Percentiles rank a stretch among this genome's conserved stretches.
These are phyloP conservation scores for Secale cereale DNA, from an alignment of 176 grass and related monocot genomes.

Conservation along the genomic window DNA sequence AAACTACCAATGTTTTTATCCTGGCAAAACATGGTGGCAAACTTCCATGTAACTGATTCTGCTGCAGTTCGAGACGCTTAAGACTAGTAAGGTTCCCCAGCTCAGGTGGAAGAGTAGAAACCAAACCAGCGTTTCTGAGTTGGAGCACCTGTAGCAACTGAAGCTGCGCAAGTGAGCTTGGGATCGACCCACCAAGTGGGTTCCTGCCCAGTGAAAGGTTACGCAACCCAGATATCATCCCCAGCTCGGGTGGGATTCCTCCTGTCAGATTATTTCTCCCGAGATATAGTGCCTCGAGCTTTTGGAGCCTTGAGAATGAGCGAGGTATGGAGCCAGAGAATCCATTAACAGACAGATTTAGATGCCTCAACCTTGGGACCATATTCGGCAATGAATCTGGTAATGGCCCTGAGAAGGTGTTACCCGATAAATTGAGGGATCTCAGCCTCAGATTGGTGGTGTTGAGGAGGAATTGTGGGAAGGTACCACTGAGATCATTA, in stretches of 20 bases:
- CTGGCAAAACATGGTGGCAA: not conserved
- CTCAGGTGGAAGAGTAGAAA: not conserved
- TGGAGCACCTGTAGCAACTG: not conserved
- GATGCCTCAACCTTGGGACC: too few relatives aligned
- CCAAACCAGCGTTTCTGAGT: not conserved
- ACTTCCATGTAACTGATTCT: not conserved
- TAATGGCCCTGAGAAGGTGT: too few relatives aligned
- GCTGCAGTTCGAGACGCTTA: rapidly evolving
- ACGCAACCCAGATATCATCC: not conserved
- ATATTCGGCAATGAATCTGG: too few relatives aligned
- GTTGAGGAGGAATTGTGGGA: too few relatives aligned
- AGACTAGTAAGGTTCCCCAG: not conserved
- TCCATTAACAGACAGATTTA: too few relatives aligned
- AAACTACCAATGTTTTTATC: not conserved
- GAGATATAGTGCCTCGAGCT: not conserved
- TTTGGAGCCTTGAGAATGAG: too few relatives aligned
- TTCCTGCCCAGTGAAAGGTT: rapidly evolving
- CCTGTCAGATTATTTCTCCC: not conserved
- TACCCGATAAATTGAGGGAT: too few relatives aligned
- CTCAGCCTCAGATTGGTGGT: too few relatives aligned
- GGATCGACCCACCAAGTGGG: not conserved
- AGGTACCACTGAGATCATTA: too few relatives aligned
- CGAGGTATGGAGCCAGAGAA: too few relatives aligned
- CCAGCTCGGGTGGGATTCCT: not conserved
- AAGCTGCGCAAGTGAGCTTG: not conserved